Base-by-base conservation (phyloP, 2,329 filamentous ascomycete genomes). In the Neofusicoccum laricinum region DNA sequence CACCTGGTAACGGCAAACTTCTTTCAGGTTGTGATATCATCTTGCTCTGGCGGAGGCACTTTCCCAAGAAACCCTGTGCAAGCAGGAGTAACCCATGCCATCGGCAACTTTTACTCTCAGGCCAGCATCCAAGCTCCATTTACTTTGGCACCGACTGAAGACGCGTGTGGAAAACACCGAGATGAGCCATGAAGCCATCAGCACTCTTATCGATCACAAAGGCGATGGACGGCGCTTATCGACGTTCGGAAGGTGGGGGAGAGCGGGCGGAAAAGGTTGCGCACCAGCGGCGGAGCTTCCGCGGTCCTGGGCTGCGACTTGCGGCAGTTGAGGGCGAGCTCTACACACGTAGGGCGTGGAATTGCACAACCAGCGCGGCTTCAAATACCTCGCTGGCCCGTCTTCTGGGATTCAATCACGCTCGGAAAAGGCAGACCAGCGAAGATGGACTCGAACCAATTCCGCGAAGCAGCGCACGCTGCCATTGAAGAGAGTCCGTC, bases 401-500 rank as follows among this genome's bases (percentile, higher is more conserved):
- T 4, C 21, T 11, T 50, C 14, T 14, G 17, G 25, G 36, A n/a
- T 7, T 14, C 30, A 53, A 21, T 55, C 12, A 14, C 34, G 19
- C 49, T 32, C n/a, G n/a, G 11, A 21, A 11, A 43, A 14, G 10
- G n/a, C n/a, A n/a, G n/a, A n/a, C n/a, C 21, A 34, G 7, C 30
- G 14, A 50, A 21, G 34, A 96, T 97, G 93, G 88, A 96, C 73
- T 87, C 88, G 32, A 81, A 88, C 64, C 86, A 94, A 71, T 97
- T 96, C 77, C 85, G 88, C 68, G 80, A 86, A 66, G 91, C 92
- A 67, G 93, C 92, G 49, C 86, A 91, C 68, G 85, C 88, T 64
- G 89, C 90, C 66, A 87, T 96, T 73, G 90, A 96, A 69, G 90
- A 96, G 65, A 96, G 92, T 93, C 79, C 19, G 63, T 41, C 25